Evolutionary conservation across 371 early-diverging fungal genomes (phyloP).

Genomic region (Mortierella sp.): DNA sequence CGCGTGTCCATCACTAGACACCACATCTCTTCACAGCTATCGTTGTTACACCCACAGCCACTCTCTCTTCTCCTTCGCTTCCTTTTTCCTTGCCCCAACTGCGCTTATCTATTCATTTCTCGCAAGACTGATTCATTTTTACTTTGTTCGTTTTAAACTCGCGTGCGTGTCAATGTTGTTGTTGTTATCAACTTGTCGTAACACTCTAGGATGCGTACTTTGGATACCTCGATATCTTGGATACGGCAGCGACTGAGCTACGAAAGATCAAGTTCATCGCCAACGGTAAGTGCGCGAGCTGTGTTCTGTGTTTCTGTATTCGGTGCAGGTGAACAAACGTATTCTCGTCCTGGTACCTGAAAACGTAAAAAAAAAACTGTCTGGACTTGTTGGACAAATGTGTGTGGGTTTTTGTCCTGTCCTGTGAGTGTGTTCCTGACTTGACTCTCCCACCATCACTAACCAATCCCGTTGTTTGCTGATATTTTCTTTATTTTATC

Average conservation of each 20-base stretch:
- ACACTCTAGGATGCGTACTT: slow-evolving; percentile 47
- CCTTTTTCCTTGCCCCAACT: not conserved
- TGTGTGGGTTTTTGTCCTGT: not conserved
- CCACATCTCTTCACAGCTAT: not conserved
- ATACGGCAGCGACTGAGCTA: slow-evolving; percentile 40
- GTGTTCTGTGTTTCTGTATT: not conserved
- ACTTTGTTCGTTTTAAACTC: not conserved
- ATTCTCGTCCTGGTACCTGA: not conserved
- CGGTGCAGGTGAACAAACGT: not conserved
- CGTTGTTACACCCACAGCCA: not conserved
- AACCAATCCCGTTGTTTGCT: not conserved
- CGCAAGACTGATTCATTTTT: not conserved
- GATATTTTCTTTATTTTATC: not conserved
- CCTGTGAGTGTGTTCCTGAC: not conserved
- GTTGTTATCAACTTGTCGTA: not conserved
- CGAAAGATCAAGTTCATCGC: slow-evolving; percentile 57
- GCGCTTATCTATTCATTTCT: not conserved
- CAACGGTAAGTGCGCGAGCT: slow-evolving; percentile 31
- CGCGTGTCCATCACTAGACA: not conserved
- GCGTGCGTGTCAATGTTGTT: not conserved
- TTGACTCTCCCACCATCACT: not conserved
- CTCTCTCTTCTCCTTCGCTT: not conserved
- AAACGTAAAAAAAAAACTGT: not conserved
- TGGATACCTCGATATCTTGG: slow-evolving; percentile 47
- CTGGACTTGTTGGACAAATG: not conserved